Conservation (phyloP, 139 green algal genomes). For the Chlorella sp. region DNA sequence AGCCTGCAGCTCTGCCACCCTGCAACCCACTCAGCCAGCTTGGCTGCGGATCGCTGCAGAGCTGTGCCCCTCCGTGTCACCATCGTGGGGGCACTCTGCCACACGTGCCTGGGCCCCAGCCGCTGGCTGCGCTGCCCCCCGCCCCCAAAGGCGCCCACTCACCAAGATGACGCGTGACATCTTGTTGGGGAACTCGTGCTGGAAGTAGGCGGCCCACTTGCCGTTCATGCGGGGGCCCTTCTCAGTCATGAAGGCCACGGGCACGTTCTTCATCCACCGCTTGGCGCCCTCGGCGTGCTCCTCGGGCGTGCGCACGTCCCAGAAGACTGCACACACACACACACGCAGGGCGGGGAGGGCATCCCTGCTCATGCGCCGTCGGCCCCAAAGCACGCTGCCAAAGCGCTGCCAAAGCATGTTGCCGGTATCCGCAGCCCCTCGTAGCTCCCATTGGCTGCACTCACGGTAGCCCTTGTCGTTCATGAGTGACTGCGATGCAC, state of each 20-base stretch:
- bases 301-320: slow-evolving; percentile 5
- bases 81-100: no score
- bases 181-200: slow-evolving; percentile 2
- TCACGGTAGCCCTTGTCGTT: slow-evolving; percentile 11
- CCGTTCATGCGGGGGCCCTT: slow-evolving; percentile 6
- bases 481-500: neutral
- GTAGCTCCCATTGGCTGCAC: neutral
- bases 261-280: slow-evolving; percentile 4
- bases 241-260: slow-evolving; percentile 5
- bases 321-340: neutral
- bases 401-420: neutral
- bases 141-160: no score
- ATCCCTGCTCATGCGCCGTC: neutral
- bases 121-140: no score
- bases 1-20: no score
- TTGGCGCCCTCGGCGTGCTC: slow-evolving; percentile 8
- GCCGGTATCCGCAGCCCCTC: neutral
- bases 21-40: no score
- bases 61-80: no score
- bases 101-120: no score
- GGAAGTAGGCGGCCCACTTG: neutral
- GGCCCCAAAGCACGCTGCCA: neutral
- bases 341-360: neutral
- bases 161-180: slow-evolving; percentile 8
- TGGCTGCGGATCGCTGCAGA: no score